These are phyloP conservation scores for Hexamita inflata DNA, from an alignment of 208 protist genomes.

Conservation along the genomic window DNA sequence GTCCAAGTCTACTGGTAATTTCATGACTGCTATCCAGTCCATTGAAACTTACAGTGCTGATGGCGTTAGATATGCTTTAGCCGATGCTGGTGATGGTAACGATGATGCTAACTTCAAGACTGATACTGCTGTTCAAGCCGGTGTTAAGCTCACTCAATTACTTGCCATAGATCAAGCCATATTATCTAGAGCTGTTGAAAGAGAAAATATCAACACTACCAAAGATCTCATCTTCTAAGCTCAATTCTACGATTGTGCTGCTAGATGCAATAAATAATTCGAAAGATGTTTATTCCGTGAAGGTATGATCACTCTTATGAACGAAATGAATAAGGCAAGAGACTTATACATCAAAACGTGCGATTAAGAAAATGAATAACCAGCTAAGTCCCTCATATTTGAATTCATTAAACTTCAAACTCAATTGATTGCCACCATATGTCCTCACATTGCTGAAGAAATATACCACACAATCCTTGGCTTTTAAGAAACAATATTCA, in stretches of 20 bases:
- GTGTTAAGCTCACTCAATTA: constrained; percentile 82
- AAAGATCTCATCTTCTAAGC: constrained; percentile 9
- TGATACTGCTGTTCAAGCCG: constrained; percentile 70
- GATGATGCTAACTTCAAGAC: constrained; percentile 89
- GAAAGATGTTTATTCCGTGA: constrained; percentile 14
- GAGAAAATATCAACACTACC: neutral
- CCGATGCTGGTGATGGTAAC: constrained; percentile 88
- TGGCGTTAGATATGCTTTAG: constrained; percentile 57
- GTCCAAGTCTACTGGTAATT: constrained; percentile 98
- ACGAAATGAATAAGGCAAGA: neutral
- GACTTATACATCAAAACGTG: neutral
- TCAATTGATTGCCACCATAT: neutral
- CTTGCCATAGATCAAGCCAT: constrained; percentile 68
- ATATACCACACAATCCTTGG: neutral
- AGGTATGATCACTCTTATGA: neutral
- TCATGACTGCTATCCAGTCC: constrained; percentile 65
- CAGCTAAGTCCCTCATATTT: neutral
- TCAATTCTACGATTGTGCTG: neutral
- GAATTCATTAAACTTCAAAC: neutral
- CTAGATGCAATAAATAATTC: neutral
- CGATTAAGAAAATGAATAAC: neutral
- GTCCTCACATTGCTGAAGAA: constrained; percentile 21
- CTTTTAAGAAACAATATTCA: neutral
- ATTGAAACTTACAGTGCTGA: constrained; percentile 65
- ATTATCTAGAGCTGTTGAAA: constrained; percentile 29